phyloP scores from a whole-genome alignment of 1,284 basidiomycete species.

The Schizophyllum commune region DNA sequence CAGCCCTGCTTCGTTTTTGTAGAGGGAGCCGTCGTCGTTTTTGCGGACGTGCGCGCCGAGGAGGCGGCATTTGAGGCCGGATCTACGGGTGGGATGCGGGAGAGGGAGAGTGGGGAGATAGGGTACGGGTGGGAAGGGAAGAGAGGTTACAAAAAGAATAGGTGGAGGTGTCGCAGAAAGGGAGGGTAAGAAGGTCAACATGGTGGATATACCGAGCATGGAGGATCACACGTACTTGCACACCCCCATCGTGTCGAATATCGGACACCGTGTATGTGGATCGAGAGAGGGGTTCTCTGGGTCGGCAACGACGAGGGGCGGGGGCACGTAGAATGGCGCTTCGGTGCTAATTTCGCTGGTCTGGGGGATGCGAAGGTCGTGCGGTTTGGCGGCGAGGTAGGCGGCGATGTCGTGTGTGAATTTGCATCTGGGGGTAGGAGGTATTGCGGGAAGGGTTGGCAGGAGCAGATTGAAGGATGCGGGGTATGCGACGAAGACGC shows the following conservation, averaged over 20 bases:
- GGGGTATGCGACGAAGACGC: background rate
- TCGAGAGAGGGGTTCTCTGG: slow-evolving; percentile 38
- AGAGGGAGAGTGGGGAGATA: background rate
- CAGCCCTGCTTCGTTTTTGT: slow-evolving; percentile 25
- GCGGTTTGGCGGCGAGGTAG: slow-evolving; percentile 74
- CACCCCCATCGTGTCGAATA: slow-evolving; percentile 67
- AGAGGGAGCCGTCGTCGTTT: slow-evolving; percentile 10
- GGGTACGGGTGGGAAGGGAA: background rate
- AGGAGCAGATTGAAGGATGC: background rate
- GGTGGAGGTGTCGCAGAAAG: too few species aligned
- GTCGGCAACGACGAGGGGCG: slow-evolving; percentile 20
- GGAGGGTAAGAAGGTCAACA: too few species aligned
- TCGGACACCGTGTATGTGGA: slow-evolving; percentile 55
- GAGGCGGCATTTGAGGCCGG: slow-evolving; percentile 89
- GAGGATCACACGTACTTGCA: slow-evolving; percentile 62
- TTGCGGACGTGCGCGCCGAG: slow-evolving; percentile 65
- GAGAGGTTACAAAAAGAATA: too few species aligned
- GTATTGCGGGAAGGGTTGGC: background rate
- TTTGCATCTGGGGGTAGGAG: slow-evolving; percentile 49
- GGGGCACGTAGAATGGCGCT: slow-evolving; percentile 44
- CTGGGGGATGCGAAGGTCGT: slow-evolving; percentile 59
- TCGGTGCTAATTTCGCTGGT: slow-evolving; percentile 29
- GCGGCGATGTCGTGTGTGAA: slow-evolving; percentile 73
- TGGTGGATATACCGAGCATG: too few species aligned
- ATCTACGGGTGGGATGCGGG: too few species aligned